Conservation (phyloP, 495 filamentous ascomycete genomes). For the Halenospora varia region DNA sequence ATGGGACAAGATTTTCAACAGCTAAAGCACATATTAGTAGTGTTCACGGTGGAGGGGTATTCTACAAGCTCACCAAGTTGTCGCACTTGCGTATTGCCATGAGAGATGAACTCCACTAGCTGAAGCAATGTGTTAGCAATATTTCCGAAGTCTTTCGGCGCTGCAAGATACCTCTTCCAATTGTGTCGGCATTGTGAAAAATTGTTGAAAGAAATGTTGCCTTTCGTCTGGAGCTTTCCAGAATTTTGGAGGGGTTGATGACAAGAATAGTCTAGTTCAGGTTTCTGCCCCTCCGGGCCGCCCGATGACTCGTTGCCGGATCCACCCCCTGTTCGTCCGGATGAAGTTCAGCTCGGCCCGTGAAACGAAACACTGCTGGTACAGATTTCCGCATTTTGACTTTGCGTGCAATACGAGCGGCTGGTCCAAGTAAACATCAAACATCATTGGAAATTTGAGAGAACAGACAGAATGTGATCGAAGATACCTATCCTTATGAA, state of each 20-base stretch:
- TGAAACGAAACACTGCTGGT: background rate
- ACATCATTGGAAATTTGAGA: too few species aligned
- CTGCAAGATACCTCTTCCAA: constrained; percentile 66
- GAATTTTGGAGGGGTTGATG: background rate
- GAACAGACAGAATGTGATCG: too few species aligned
- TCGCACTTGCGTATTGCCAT: constrained; percentile 82
- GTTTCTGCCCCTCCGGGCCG: background rate
- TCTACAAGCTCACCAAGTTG: constrained; percentile 56
- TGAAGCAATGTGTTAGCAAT: constrained; percentile 31
- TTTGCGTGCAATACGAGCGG: too few species aligned
- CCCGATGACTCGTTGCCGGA: background rate
- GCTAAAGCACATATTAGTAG: constrained; percentile 42
- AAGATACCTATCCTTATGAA: too few species aligned
- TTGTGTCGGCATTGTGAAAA: constrained; percentile 68
- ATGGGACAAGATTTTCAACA: constrained; percentile 80
- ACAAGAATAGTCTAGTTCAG: background rate
- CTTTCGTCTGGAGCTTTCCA: background rate
- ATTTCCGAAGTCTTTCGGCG: background rate
- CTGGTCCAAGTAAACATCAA: too few species aligned
- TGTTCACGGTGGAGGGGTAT: background rate
- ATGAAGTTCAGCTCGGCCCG: background rate
- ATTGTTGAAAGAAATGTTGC: background rate
- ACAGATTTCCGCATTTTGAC: too few species aligned
- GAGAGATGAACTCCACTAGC: constrained; percentile 89
- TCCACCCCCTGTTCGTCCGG: background rate